A percentile compares a stretch with the other conserved stretches of the same genome.
These are phyloP conservation scores for Emmonsiellopsis sp. DNA, from an alignment of 2,329 filamentous ascomycete species.

Conservation along the genomic window DNA sequence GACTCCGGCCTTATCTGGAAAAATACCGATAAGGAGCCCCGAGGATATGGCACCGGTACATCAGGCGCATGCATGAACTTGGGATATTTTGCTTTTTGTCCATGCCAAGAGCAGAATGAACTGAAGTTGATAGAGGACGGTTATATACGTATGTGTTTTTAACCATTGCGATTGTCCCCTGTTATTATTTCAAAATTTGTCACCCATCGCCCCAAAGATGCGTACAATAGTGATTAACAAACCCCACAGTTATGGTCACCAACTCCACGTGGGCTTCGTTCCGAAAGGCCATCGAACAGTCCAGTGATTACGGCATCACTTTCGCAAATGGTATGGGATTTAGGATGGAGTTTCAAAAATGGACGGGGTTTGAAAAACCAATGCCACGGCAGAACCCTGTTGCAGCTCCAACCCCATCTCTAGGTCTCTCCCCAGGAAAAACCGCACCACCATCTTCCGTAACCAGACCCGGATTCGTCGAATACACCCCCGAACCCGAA, in stretches of 20 bases:
- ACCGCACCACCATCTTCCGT: neutral
- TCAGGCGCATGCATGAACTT: conserved; percentile 8
- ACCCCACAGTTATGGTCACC: conserved; percentile 4
- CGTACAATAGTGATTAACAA: neutral
- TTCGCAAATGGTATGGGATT: conserved; percentile 2
- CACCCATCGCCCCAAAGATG: neutral
- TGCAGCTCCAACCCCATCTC: neutral
- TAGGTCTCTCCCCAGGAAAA: neutral
- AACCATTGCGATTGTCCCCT: neutral
- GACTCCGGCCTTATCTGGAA: conserved; percentile 8
- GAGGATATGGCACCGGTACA: conserved; percentile 5
- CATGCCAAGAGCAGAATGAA: conserved; percentile 5
- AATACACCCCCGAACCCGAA: neutral
- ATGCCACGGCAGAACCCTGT: neutral
- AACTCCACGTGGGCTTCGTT: conserved; percentile 5
- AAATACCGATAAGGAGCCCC: conserved; percentile 2
- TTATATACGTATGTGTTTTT: conserved; percentile 6
- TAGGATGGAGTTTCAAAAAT: neutral
- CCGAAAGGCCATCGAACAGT: conserved; percentile 4
- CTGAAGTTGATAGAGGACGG: conserved; percentile 7
- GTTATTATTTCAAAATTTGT: neutral
- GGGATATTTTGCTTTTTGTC: conserved; percentile 7
- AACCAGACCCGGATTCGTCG: neutral
- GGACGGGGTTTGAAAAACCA: neutral
- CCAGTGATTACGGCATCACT: neutral